Evolutionary conservation across 306 rosid species (phyloP), one percentile per base, ranked within the genome.

Genomic region (Macrotyloma uniflorum): DNA sequence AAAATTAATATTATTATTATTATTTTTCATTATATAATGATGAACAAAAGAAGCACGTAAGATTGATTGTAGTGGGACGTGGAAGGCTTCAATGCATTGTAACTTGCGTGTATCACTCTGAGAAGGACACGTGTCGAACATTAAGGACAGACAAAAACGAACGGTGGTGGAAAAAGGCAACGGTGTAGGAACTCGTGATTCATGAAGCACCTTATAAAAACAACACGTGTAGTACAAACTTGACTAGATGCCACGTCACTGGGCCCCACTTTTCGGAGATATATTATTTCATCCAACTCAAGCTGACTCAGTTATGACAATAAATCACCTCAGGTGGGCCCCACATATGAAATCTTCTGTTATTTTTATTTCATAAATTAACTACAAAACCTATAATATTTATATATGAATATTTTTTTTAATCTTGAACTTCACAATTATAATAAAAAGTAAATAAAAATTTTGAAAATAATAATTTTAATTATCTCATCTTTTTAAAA

Each of bases 221-320:
- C 80, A 79, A 80, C 67, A 72, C 73, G 64, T 51, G 26, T 8
- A 7, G 73, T 33, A 40, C 78, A 53, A 57, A 19, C 36, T 83
- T 83, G 91, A 89, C 80, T 86, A 2, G 50, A 40, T 45, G 82
- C 86, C 89, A 83, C 90, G 87, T 83, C 88, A 86, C 12, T 57
- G 85, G 83, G 18, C 18, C 87, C 86, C 78, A 61, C 80, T 11
- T 0, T 3, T 6, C 0, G 0, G 2, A 45, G 45, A 55, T 38
- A 55, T 74, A 46, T 86, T 40, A 79, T 83, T 84, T 66, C 6
- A 71, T 84, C 90, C 93, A 77, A 47, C 88, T 63, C 88, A 67
- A 8, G 79, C 91, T 86, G 91, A 89, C 83, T 87, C 93, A 82
- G 23, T 24, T 13, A 0, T 65, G 83, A 78, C 55, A 46, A 64